Evolutionary conservation across 1,284 basidiomycete species (phyloP), one percentile per base, ranked within the genome.

Genomic region (Ceratobasidium sp.): DNA sequence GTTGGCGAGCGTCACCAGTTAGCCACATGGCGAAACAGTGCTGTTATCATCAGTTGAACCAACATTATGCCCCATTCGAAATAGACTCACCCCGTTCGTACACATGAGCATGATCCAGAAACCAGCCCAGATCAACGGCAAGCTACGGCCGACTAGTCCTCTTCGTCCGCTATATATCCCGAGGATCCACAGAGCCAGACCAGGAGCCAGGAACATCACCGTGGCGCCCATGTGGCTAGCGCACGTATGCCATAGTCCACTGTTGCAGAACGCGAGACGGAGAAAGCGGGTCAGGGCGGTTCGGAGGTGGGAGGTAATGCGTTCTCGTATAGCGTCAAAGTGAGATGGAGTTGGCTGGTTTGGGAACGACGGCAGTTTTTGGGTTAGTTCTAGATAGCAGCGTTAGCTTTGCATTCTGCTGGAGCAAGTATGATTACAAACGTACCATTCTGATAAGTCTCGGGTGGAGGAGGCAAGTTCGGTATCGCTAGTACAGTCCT

Each of bases 361-460:
- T 2, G 71, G 71, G 23, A 64, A 74, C 46, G 71, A 74, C n/a
- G 71, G 71, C 28, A 74, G 28, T 54, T 65, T 74, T 20, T 64
- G 17, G 15, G 71, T 74, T 15, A 74, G 44, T 28, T 61, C 71
- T 74, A n/a, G n/a, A n/a, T n/a, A n/a, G n/a, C n/a, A n/a, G n/a
- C n/a, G n/a, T n/a, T n/a, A n/a, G n/a, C n/a, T n/a, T n/a, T n/a
- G n/a, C n/a, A n/a, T n/a, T n/a, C n/a, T n/a, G n/a, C 46, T 48
- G 17, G 17, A 48, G 26, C 52, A 7, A 4, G 52, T 28, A 28
- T n/a, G n/a, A n/a, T n/a, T n/a, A 46, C 44, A 40, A 6, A 62
- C 59, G 38, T 40, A 62, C 59, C 59, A 20, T 40, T 33, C 33
- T 12, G 2, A 38, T 9, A 7, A 2, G 33, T 33, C 56, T 28